Percentiles rank a stretch among this genome's conserved stretches.
These are phyloP conservation scores for Vicia sativa DNA, from an alignment of 306 rosid species.

Conservation along the genomic window DNA sequence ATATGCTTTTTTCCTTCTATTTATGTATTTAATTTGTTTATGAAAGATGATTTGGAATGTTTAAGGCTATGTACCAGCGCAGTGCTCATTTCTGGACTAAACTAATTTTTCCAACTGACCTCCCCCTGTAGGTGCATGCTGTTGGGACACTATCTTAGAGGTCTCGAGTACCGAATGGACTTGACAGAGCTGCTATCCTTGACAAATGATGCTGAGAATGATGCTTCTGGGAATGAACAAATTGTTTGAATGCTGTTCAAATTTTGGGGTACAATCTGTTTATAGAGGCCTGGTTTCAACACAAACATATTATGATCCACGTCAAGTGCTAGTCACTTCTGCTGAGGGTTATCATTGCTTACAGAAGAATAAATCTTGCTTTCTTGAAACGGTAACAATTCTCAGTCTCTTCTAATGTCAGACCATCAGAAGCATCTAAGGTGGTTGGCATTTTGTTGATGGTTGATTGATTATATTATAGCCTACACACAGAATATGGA, in stretches of 20 bases:
- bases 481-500: conserved; percentile 22
- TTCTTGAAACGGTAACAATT: conserved; percentile 9
- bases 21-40: conserved; percentile 1
- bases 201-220: conserved; percentile 51
- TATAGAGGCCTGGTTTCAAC: conserved; percentile 34
- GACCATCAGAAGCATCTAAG: conserved; percentile 22
- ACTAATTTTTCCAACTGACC: conserved; percentile 31
- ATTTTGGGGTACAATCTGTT: conserved; percentile 43
- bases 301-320: conserved; percentile 24
- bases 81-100: conserved; percentile 23
- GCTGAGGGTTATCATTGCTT: conserved; percentile 31
- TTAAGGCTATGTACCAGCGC: conserved; percentile 7
- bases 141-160: conserved; percentile 87
- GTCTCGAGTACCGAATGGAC: conserved; percentile 87
- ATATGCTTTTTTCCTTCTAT: conserved; percentile 1
- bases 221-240: conserved; percentile 44
- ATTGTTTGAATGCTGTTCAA: conserved; percentile 45
- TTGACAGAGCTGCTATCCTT: conserved; percentile 69
- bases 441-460: conserved; percentile 18
- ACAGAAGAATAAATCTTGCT: conserved; percentile 10
- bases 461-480: conserved; percentile 22
- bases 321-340: conserved; percentile 21
- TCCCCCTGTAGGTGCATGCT: conserved; percentile 75
- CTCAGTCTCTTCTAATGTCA: conserved; percentile 28
- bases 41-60: conserved; percentile 25